phyloP scores from a whole-genome alignment of 495 filamentous ascomycete species.

The Penicillium pancosmium region DNA sequence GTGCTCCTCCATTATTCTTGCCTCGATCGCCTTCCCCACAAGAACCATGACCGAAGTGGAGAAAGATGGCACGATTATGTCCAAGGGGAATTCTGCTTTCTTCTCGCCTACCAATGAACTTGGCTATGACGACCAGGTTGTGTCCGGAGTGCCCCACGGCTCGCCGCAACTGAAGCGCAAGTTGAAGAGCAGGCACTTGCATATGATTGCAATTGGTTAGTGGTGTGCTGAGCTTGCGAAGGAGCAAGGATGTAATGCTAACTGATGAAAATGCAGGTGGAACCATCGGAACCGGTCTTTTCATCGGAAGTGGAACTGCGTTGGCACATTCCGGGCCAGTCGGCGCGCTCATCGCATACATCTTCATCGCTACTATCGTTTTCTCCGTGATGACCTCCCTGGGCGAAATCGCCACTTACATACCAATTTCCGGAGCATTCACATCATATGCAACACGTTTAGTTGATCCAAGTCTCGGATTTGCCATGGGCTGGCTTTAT shows the following conservation, averaged over 20 bases:
- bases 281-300: conserved; percentile 74
- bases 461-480: conserved; percentile 68
- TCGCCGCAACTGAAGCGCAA: conserved; percentile 43
- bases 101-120: not conserved
- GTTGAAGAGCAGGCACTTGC: conserved; percentile 61
- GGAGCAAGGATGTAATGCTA: not conserved
- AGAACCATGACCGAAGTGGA: conserved; percentile 2
- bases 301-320: conserved; percentile 68
- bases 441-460: conserved; percentile 70
- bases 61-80: not conserved
- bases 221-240: conserved; percentile 19
- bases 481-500: conserved; percentile 75
- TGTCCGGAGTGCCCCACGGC: conserved; percentile 10
- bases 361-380: conserved; percentile 58
- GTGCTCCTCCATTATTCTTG: not conserved
- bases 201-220: conserved; percentile 56
- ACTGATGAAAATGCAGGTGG: conserved; percentile 51
- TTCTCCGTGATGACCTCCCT: conserved; percentile 52
- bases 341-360: conserved; percentile 65
- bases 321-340: conserved; percentile 64
- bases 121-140: not conserved
- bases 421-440: conserved; percentile 71
- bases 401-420: conserved; percentile 73
- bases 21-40: conserved; percentile 1
- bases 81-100: not conserved